Conservation (phyloP, 2,329 filamentous ascomycete genomes). For the Graphilbum fragrans region DNA sequence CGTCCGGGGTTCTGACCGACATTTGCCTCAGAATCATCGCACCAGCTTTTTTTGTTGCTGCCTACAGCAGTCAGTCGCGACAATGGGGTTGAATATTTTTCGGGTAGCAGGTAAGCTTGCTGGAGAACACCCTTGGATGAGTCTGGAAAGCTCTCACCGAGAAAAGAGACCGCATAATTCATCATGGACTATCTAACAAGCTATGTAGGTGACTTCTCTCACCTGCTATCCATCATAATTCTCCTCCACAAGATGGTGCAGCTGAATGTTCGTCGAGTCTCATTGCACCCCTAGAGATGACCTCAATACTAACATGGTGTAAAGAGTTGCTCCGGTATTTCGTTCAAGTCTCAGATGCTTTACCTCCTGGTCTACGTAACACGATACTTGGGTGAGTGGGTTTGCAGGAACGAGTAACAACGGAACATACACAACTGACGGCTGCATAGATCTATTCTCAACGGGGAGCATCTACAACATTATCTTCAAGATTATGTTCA, state of each 20-base stretch:
- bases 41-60: background rate
- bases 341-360: constrained; percentile 94
- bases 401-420: background rate
- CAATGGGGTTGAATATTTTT: constrained; percentile 45
- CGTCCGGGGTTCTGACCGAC: too few relatives aligned
- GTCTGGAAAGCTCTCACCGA: too few relatives aligned
- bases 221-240: constrained; percentile 87
- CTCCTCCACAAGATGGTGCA: constrained; percentile 93
- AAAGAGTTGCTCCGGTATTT: constrained; percentile 93
- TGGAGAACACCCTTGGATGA: background rate
- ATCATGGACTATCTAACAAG: background rate
- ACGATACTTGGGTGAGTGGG: constrained; percentile 64
- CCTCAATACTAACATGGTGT: constrained; percentile 5
- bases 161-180: background rate
- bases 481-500: constrained; percentile 91
- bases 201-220: constrained; percentile 75
- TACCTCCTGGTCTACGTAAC: constrained; percentile 92
- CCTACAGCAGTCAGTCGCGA: constrained; percentile 4
- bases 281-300: background rate
- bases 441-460: constrained; percentile 63
- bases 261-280: constrained; percentile 57
- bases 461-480: constrained; percentile 83
- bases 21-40: too few relatives aligned
- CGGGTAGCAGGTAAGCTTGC: constrained; percentile 35
- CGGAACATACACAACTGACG: constrained; percentile 1